phyloP scores from a whole-genome alignment of 2,329 filamentous ascomycete genomes.

The Pseudogymnoascus destructans region DNA sequence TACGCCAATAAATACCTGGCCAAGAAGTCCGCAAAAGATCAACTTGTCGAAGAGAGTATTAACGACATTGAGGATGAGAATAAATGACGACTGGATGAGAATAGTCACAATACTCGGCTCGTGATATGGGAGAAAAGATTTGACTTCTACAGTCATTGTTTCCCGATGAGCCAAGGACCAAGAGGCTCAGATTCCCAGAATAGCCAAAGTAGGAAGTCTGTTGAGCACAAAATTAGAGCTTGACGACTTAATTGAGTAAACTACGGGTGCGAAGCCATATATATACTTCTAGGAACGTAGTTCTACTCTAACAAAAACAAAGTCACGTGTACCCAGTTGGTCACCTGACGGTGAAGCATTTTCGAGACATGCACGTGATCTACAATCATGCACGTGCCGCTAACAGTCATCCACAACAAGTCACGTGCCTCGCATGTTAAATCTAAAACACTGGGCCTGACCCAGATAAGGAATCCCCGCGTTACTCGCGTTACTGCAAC shows the following conservation, averaged over 20 bases:
- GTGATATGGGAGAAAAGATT: conserved; percentile 36
- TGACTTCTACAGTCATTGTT: not conserved
- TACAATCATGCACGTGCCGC: not conserved
- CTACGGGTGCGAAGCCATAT: no score
- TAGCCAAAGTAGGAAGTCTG: not conserved
- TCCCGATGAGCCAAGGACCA: not conserved
- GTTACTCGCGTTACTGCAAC: no score
- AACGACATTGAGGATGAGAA: conserved; percentile 46
- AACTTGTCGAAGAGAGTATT: conserved; percentile 43
- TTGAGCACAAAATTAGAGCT: no score
- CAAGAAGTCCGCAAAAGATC: conserved; percentile 56
- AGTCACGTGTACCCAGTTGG: not conserved
- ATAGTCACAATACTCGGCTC: conserved; percentile 47
- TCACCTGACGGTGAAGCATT: not conserved
- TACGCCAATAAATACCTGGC: conserved; percentile 57
- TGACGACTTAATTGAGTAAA: no score
- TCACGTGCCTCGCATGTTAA: not conserved
- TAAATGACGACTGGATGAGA: conserved; percentile 45
- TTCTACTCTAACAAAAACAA: no score
- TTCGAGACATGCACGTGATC: not conserved
- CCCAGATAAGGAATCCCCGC: not conserved
- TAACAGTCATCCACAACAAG: not conserved
- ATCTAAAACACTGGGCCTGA: not conserved
- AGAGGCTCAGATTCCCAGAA: not conserved
- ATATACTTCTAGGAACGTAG: no score